phyloP scores from a whole-genome alignment of 2,329 filamentous ascomycete species.

The Pseudogymnoascus sp. region DNA sequence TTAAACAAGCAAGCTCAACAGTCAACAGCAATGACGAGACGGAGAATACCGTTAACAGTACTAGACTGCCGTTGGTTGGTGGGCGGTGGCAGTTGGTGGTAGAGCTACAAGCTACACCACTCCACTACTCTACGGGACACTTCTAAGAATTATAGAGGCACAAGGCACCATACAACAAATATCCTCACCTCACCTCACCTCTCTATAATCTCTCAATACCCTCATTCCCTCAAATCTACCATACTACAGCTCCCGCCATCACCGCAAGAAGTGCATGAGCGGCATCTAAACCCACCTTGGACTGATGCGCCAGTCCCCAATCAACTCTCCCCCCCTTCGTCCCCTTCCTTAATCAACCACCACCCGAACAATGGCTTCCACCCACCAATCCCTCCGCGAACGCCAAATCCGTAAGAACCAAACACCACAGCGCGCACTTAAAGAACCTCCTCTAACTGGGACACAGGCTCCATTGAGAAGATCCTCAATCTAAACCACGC shows the following conservation, averaged over 20 bases:
- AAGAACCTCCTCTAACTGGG: background rate
- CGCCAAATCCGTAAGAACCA: constrained; percentile 57
- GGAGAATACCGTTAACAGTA: too few species aligned
- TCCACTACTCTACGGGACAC: background rate
- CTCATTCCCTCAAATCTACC: background rate
- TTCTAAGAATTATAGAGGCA: background rate
- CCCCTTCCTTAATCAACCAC: background rate
- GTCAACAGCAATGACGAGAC: too few species aligned
- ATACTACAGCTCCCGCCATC: background rate
- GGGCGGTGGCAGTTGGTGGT: background rate
- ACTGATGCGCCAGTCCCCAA: background rate
- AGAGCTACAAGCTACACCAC: background rate
- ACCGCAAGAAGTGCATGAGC: background rate
- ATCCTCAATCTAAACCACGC: constrained; percentile 89
- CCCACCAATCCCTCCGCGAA: constrained; percentile 49
- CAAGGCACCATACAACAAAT: background rate
- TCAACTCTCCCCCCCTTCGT: background rate
- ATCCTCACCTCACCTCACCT: background rate
- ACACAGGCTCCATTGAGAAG: constrained; percentile 78
- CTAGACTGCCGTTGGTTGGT: background rate
- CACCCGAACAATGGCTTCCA: background rate
- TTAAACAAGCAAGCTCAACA: background rate
- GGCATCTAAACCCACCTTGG: background rate
- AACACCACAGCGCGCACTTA: constrained; percentile 2
- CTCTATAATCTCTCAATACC: background rate